Percentiles rank a stretch among this genome's conserved stretches.
phyloP scores from a whole-genome alignment of 805 yeast species.

The Candida tallmaniae region DNA sequence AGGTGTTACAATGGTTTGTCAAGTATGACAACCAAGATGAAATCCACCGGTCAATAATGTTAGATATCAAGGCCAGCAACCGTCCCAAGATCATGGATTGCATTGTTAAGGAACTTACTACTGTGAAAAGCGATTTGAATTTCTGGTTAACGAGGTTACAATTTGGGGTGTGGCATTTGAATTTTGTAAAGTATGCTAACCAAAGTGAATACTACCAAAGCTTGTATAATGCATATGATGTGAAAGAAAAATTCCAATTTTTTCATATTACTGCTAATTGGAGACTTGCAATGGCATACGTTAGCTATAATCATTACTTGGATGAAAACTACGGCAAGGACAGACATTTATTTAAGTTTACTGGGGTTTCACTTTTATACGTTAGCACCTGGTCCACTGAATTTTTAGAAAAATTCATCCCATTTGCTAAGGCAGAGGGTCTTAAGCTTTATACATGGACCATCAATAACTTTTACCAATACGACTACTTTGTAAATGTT shows the following conservation, averaged over 20 bases:
- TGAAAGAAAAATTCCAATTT: conserved; percentile 23
- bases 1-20: conserved; percentile 30
- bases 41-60: conserved; percentile 22
- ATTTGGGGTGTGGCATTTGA: conserved; percentile 39
- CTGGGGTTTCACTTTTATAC: conserved; percentile 36
- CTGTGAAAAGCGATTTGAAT: conserved; percentile 23
- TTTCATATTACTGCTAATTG: conserved; percentile 33
- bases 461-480: conserved; percentile 31
- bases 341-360: conserved; percentile 22
- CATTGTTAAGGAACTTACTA: conserved; percentile 25
- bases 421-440: conserved; percentile 27
- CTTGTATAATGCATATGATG: conserved; percentile 13
- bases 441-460: conserved; percentile 38
- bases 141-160: conserved; percentile 38
- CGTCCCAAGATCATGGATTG: conserved; percentile 29
- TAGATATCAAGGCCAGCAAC: conserved; percentile 38
- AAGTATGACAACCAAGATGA: conserved; percentile 13
- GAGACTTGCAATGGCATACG: conserved; percentile 27
- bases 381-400: conserved; percentile 34
- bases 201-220: conserved; percentile 33
- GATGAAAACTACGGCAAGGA: conserved; percentile 18
- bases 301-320: conserved; percentile 33
- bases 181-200: conserved; percentile 33
- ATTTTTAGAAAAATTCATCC: conserved; percentile 33
- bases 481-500: conserved; percentile 25